phyloP scores from a whole-genome alignment of 73 alveolate genomes.

The Paramecium tetraurelia region DNA sequence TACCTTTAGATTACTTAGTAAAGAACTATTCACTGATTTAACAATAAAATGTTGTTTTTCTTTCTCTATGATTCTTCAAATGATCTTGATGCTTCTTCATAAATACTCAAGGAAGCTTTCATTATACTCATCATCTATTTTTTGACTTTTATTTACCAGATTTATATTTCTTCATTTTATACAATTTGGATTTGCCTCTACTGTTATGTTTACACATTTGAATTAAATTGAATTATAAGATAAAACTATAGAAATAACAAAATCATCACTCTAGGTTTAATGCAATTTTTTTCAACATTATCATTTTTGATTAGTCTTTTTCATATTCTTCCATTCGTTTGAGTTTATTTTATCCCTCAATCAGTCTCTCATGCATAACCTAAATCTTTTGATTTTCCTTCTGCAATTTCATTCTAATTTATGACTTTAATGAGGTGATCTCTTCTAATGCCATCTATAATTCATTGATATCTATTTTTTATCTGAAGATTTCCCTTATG shows the following conservation, averaged over 20 bases:
- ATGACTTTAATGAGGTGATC: background rate
- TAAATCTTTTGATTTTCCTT: background rate
- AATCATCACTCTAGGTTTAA: background rate
- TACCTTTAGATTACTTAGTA: conserved; percentile 50
- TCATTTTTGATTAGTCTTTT: background rate
- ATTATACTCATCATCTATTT: background rate
- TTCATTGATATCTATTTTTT: background rate
- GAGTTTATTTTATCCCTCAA: background rate
- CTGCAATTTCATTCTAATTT: background rate
- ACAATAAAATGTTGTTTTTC: conserved; percentile 20
- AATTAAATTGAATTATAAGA: background rate
- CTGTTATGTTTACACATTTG: background rate
- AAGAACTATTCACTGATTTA: background rate
- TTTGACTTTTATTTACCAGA: background rate
- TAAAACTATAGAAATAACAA: background rate
- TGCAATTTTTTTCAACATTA: background rate
- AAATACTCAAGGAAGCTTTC: background rate
- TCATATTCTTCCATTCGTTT: conserved; percentile 35
- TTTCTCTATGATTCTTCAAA: background rate
- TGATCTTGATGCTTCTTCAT: background rate
- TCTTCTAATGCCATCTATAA: background rate
- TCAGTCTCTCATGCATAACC: background rate
- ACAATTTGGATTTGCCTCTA: background rate
- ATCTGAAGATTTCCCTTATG: background rate
- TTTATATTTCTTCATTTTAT: background rate